phyloP scores from a whole-genome alignment of 345 rosid species.

The Murraya koenigii region DNA sequence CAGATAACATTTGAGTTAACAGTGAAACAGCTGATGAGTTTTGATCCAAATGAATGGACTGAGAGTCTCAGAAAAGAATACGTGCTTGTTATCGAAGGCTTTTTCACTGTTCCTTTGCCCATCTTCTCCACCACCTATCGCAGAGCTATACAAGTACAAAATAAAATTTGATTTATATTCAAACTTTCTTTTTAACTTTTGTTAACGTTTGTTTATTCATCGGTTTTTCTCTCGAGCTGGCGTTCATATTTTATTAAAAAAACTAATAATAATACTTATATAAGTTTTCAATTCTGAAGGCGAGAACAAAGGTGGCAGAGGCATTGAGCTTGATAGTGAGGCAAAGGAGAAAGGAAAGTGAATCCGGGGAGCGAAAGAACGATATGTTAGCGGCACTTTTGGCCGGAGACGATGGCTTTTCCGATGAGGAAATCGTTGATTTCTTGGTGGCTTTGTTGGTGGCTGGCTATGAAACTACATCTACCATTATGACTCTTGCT shows the following conservation, averaged over 20 bases:
- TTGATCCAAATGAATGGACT: constrained; percentile 95
- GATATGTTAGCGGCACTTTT: constrained; percentile 86
- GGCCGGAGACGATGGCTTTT: constrained; percentile 59
- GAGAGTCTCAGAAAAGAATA: constrained; percentile 88
- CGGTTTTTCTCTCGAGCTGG: background rate
- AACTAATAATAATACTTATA: no score
- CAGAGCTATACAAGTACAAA: constrained; percentile 67
- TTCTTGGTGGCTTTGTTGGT: constrained; percentile 84
- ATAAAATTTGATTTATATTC: background rate
- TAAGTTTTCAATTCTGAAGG: constrained; percentile 32
- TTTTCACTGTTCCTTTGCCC: constrained; percentile 80
- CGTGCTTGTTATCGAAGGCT: constrained; percentile 90
- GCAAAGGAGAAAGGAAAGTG: constrained; percentile 59
- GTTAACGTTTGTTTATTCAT: background rate
- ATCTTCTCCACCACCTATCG: constrained; percentile 83
- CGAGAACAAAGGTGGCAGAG: constrained; percentile 96
- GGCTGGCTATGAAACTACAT: constrained; percentile 98
- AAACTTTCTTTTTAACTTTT: background rate
- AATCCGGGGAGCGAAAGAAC: constrained; percentile 45
- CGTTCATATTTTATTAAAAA: no score
- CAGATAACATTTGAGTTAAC: constrained; percentile 92
- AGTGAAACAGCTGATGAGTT: constrained; percentile 91
- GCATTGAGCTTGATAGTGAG: constrained; percentile 76
- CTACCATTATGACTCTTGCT: constrained; percentile 95
- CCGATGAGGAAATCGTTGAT: constrained; percentile 87